Percentiles rank a stretch among this genome's conserved stretches.
Conservation (phyloP, 441 rosid genomes). For the Iberis amara region DNA sequence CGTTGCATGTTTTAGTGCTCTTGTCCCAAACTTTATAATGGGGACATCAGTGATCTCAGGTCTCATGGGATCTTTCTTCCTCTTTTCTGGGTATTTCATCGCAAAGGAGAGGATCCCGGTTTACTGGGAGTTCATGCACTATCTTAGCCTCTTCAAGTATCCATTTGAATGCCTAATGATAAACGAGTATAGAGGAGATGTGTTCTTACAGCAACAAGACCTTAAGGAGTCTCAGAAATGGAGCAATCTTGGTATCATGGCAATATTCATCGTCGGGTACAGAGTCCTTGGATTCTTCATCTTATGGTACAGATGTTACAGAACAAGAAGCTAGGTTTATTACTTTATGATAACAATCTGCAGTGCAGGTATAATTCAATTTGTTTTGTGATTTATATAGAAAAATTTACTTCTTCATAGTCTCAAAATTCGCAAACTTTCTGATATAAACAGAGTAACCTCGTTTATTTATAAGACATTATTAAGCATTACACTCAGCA, state of each 20-base stretch:
- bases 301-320: slow-evolving; percentile 63
- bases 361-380: slow-evolving; percentile 9
- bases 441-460: not conserved
- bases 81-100: slow-evolving; percentile 80
- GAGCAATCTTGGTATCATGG: slow-evolving; percentile 70
- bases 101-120: slow-evolving; percentile 53
- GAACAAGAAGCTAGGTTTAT: slow-evolving; percentile 39
- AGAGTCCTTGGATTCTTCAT: slow-evolving; percentile 64
- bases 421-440: slow-evolving; percentile 1
- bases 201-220: slow-evolving; percentile 54
- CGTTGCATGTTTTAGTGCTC: slow-evolving; percentile 81
- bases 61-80: slow-evolving; percentile 85
- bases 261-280: slow-evolving; percentile 62
- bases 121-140: slow-evolving; percentile 87
- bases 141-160: slow-evolving; percentile 78
- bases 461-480: slow-evolving; percentile 24
- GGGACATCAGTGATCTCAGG: slow-evolving; percentile 80
- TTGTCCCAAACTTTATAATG: slow-evolving; percentile 87
- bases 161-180: slow-evolving; percentile 78
- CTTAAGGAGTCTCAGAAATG: slow-evolving; percentile 66
- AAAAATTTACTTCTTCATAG: not conserved
- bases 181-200: slow-evolving; percentile 70
- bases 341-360: slow-evolving; percentile 1
- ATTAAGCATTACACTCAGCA: slow-evolving; percentile 14
- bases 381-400: slow-evolving; percentile 20